Base-by-base conservation (phyloP, 352 stramenopile species). In the Elongisporangium anandrum region DNA sequence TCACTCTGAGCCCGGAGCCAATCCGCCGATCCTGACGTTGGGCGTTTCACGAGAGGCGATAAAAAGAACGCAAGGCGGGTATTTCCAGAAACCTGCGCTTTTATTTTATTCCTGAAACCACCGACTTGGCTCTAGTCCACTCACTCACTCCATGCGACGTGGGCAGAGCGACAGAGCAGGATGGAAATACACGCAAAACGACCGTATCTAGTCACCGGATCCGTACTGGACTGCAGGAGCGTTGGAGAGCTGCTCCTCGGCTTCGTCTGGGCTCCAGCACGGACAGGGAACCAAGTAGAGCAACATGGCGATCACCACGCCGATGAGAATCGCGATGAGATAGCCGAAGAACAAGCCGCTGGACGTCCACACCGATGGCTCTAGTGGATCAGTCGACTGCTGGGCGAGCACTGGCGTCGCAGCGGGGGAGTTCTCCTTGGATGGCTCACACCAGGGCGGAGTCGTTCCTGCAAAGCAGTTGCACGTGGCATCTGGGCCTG, bases 401-500 rank as follows among this genome's bases (percentile, higher is more conserved):
- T 45, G 34, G 17, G 34, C 34, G 10, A 45, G 34, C 24, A 34
- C 3, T 34, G 24, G 24, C 24, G 24, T 34, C 13, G 34, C 13
- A 45, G 34, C 34, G 0, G 9, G 34, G 0, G 34, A 12, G 12
- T 38, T 13, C 26, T 38, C 26, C 26, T 38, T 9, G 1, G 34
- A 45, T 17, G 5, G 34, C 34, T 45, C 13, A 4, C 34, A 45
- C 8, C 10, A 45, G 34, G 34, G 34, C 34, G 34, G 34, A 7
- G 34, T 45, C 34, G 34, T 45, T 8, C 57, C 57, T 2, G 52
- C 23, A 0, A 34, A 34, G 22, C 57, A 63, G 4, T 52, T 29
- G 21, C 57, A 63, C 15, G 19, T 24, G 6, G 50, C 57, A 0
- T 26, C 34, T 8, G 50, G 57, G 8, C 57, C 57, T 49, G 26